Evolutionary conservation across 2,329 filamentous ascomycete genomes (phyloP).

Genomic region (Ophiostoma australiae): DNA sequence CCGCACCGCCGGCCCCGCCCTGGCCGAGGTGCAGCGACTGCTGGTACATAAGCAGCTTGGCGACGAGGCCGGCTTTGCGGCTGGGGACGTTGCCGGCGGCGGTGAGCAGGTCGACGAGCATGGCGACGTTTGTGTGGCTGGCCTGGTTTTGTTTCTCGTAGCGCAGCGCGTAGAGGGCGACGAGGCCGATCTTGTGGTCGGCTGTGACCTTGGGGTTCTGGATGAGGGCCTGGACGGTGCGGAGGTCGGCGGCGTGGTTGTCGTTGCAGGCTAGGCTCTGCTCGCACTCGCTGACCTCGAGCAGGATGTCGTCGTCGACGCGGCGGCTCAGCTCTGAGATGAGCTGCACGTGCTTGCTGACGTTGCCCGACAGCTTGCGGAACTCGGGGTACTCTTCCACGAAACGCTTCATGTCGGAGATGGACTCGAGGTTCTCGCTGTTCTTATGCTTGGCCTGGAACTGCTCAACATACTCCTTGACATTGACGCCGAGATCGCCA

Average conservation of each 20-base stretch:
- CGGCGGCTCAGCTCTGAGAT: slow-evolving; percentile 88
- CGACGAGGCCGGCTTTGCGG: slow-evolving; percentile 71
- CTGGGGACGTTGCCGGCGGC: slow-evolving; percentile 77
- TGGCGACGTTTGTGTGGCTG: slow-evolving; percentile 71
- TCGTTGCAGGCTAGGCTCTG: slow-evolving; percentile 97
- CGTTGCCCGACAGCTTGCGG: slow-evolving; percentile 91
- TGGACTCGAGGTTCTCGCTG: slow-evolving; percentile 92
- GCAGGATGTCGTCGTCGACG: slow-evolving; percentile 75
- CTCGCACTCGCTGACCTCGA: slow-evolving; percentile 97
- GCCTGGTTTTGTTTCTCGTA: slow-evolving; percentile 84
- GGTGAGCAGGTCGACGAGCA: slow-evolving; percentile 79
- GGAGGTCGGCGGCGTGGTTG: slow-evolving; percentile 81
- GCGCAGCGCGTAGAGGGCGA: slow-evolving; percentile 89
- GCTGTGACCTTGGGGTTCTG: slow-evolving; percentile 70
- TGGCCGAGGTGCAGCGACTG: slow-evolving; percentile 75
- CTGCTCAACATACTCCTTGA: slow-evolving; percentile 97
- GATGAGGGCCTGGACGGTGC: slow-evolving; percentile 82
- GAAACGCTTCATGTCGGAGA: slow-evolving; percentile 97
- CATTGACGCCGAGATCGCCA: slow-evolving; percentile 88
- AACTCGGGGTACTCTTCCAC: slow-evolving; percentile 99
- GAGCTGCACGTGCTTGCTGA: slow-evolving; percentile 95
- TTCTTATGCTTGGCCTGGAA: slow-evolving; percentile 98
- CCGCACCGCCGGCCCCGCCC: slow-evolving; percentile 76
- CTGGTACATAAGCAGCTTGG: slow-evolving; percentile 79
- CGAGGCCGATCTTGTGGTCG: slow-evolving; percentile 81